Base-by-base conservation (phyloP, 345 rosid species). In the Citrus hindsii region DNA sequence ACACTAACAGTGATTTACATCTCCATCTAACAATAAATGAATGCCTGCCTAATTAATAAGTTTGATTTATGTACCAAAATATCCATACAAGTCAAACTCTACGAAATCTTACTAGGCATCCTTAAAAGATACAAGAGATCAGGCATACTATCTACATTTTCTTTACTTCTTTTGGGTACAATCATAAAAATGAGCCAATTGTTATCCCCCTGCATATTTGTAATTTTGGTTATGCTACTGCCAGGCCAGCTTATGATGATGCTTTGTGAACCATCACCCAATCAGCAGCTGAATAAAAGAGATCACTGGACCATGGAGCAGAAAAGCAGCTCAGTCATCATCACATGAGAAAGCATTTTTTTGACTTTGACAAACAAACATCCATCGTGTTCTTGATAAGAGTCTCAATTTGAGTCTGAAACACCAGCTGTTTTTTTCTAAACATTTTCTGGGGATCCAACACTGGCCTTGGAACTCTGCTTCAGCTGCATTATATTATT, bases 371-470 rank as follows among this genome's bases (percentile, higher is more conserved):
- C 58, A 18, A 59, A 59, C 27, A 46, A 46, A 46, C 18, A 12
- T 46, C 51, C 51, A 59, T n/a, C 62, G 27, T 59, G 28, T 59
- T 59, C 28, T 59, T 59, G 62, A 59, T 9, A 59, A 68, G 33
- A 10, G 24, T 68, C 13, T 42, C 33, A 42, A 42, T 38, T n/a
- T 42, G n/a, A 4, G 37, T 35, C 56, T 59, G 33, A 33, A n/a
- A 10, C 3, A 18, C 40, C 69, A 62, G 63, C 76, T 73, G 76
- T 73, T 56, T 10, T 19, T 19, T 19, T 9, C 14, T 3, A 71
- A 6, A 18, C 77, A 40, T n/a, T 25, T 61, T 76, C 37, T 51
- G 25, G n/a, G 75, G 80, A 77, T 81, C 75, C 77, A 81, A 59
- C 74, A 67, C 71, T 78, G 76, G 6, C 64, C 64, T 32, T 48